Conservation (phyloP, 1,139 yeast genomes). For the Geotrichum australiense region DNA sequence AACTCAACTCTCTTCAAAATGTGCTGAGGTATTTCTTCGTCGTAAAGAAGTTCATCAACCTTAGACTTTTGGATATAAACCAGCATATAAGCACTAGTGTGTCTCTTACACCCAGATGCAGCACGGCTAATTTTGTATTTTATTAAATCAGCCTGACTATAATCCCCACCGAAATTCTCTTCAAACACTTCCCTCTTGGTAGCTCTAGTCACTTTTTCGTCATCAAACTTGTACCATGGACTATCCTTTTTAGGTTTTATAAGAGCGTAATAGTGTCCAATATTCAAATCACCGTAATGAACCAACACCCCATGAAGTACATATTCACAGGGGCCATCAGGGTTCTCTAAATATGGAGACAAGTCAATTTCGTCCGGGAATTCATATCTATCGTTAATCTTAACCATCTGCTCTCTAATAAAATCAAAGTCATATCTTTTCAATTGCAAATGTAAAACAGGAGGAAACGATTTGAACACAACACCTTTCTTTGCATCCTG, state of each 20-base stretch:
- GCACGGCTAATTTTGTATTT: slow-evolving; percentile 14
- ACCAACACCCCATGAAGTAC: slow-evolving; percentile 89
- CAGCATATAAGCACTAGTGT: slow-evolving; percentile 94
- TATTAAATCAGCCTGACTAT: slow-evolving; percentile 3
- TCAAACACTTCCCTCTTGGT: slow-evolving; percentile 80
- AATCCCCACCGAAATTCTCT: slow-evolving; percentile 84
- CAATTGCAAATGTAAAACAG: slow-evolving; percentile 84
- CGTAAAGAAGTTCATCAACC: slow-evolving; percentile 51
- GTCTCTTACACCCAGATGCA: slow-evolving; percentile 45
- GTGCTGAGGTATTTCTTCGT: slow-evolving; percentile 59
- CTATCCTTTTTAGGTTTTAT: slow-evolving; percentile 69
- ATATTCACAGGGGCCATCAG: slow-evolving; percentile 67
- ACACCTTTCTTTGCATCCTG: slow-evolving; percentile 98
- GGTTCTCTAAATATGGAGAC: slow-evolving; percentile 65
- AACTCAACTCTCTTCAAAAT: slow-evolving; percentile 57
- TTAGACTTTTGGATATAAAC: slow-evolving; percentile 74
- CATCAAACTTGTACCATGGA: slow-evolving; percentile 89
- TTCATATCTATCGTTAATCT: slow-evolving; percentile 88
- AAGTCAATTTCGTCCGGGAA: slow-evolving; percentile 81
- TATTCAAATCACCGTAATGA: slow-evolving; percentile 91
- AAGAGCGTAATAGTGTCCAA: slow-evolving; percentile 95
- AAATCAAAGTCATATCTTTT: slow-evolving; percentile 94
- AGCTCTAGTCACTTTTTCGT: slow-evolving; percentile 86
- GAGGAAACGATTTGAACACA: slow-evolving; percentile 82
- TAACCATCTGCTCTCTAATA: slow-evolving; percentile 79